Evolutionary conservation across 1,284 basidiomycete genomes (phyloP).

Genomic region (Anthracocystis walkeri): DNA sequence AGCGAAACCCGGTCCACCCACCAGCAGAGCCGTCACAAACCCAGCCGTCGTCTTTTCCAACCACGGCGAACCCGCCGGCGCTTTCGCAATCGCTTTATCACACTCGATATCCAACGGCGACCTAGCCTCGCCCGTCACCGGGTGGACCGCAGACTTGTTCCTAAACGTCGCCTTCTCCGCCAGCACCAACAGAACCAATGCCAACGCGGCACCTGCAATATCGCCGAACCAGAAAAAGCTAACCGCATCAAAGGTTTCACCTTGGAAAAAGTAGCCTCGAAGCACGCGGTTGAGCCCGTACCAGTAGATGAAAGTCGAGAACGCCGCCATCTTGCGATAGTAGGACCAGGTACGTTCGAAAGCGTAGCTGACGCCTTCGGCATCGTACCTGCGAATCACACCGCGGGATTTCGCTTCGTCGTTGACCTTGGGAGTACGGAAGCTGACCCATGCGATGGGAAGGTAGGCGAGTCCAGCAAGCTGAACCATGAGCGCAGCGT

Average conservation of each 20-base stretch:
- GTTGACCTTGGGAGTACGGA: conserved; percentile 46
- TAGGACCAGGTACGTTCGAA: conserved; percentile 59
- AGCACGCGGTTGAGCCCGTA: conserved; percentile 51
- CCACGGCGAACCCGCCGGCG: conserved; percentile 49
- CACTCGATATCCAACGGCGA: conserved; percentile 49
- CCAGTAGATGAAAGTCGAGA: conserved; percentile 54
- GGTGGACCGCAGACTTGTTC: conserved; percentile 32
- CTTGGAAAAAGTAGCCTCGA: conserved; percentile 22
- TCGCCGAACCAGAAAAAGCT: conserved; percentile 49
- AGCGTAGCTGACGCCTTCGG: conserved; percentile 51
- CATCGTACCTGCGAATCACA: conserved; percentile 42
- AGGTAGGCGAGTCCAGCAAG: conserved; percentile 36
- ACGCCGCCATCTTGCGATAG: conserved; percentile 49
- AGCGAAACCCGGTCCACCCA: conserved; percentile 49
- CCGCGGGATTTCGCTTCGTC: conserved; percentile 32
- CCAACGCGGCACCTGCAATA: conserved; percentile 23
- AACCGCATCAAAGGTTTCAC: conserved; percentile 31
- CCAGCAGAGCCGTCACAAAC: conserved; percentile 26
- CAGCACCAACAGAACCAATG: conserved; percentile 28
- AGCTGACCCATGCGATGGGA: conserved; percentile 41
- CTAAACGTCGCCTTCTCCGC: conserved; percentile 45
- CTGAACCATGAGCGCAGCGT: conserved; percentile 32
- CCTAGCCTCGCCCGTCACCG: conserved; percentile 34
- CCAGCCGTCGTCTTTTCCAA: conserved; percentile 45
- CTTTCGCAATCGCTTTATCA: conserved; percentile 52